Evolutionary conservation across 2,329 filamentous ascomycete genomes (phyloP).

Genomic region (Beauveria asiatica): DNA sequence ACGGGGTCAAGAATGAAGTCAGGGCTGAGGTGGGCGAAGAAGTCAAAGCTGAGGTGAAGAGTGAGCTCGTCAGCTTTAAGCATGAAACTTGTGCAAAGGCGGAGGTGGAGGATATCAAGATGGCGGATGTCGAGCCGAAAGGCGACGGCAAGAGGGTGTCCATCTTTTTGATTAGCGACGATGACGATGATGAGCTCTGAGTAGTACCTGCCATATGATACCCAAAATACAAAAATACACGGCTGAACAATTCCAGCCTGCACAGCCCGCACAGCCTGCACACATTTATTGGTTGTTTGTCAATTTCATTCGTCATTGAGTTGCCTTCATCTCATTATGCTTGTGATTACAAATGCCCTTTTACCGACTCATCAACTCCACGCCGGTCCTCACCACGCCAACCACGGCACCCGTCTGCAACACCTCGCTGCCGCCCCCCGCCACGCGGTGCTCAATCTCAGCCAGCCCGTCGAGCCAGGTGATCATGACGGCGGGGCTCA

Average conservation of each 20-base stretch:
- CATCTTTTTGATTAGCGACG: conserved; percentile 6
- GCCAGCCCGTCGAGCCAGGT: conserved; percentile 86
- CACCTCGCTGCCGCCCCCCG: conserved; percentile 75
- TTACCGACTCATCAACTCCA: conserved; percentile 53
- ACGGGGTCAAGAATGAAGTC: not conserved
- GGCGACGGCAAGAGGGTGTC: conserved; percentile 5
- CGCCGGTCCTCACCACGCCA: conserved; percentile 78
- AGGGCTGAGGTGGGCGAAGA: not conserved
- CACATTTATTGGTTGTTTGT: not conserved
- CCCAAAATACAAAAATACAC: conserved; percentile 3
- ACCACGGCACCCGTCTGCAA: conserved; percentile 92
- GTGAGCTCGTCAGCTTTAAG: conserved; percentile 3
- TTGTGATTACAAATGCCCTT: not conserved
- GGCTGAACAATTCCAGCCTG: not conserved
- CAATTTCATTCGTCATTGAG: not conserved
- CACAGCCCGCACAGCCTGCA: not conserved
- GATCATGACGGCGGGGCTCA: conserved; percentile 78
- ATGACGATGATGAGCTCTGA: conserved; percentile 11
- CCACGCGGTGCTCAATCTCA: conserved; percentile 85
- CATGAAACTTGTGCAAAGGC: not conserved
- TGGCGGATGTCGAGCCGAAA: not conserved
- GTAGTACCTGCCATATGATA: not conserved
- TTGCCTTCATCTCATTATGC: conserved; percentile 2
- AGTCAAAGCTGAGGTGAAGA: conserved; percentile 4
- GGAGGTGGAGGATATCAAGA: not conserved